phyloP scores from a whole-genome alignment of 139 green algal species.

The Zygnema circumcarinatum region DNA sequence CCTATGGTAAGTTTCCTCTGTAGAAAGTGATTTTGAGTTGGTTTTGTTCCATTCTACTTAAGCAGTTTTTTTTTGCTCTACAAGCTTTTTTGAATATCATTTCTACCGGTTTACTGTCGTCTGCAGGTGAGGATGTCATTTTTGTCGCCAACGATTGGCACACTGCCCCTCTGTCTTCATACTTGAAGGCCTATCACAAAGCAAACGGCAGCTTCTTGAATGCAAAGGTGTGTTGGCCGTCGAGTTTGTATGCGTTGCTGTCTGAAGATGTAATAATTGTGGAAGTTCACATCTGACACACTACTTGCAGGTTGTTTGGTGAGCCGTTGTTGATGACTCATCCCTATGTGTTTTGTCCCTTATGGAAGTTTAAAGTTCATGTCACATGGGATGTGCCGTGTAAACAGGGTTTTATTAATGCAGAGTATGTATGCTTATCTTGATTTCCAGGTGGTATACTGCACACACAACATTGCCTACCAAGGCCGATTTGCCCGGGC shows the following conservation, averaged over 20 bases:
- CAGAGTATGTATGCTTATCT: not conserved
- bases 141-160: constrained; percentile 98
- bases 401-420: too few relatives aligned
- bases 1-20: constrained; percentile 51
- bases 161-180: constrained; percentile 82
- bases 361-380: too few relatives aligned
- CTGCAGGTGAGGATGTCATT: constrained; percentile 79
- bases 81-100: not conserved
- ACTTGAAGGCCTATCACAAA: constrained; percentile 79
- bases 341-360: too few relatives aligned
- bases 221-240: constrained; percentile 59
- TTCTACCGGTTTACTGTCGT: not conserved
- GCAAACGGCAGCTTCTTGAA: constrained; percentile 55
- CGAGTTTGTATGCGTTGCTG: too few relatives aligned
- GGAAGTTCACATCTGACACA: not conserved
- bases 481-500: constrained; percentile 90
- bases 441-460: constrained; percentile 72
- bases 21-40: not conserved
- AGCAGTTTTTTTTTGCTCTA: not conserved
- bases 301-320: too few relatives aligned
- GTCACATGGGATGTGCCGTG: too few relatives aligned
- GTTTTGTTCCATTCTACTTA: constrained; percentile 1
- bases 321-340: too few relatives aligned
- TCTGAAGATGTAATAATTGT: not conserved
- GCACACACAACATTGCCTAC: constrained; percentile 98